Base-by-base conservation (phyloP, 495 filamentous ascomycete species). In the Aspergillus affinis region DNA sequence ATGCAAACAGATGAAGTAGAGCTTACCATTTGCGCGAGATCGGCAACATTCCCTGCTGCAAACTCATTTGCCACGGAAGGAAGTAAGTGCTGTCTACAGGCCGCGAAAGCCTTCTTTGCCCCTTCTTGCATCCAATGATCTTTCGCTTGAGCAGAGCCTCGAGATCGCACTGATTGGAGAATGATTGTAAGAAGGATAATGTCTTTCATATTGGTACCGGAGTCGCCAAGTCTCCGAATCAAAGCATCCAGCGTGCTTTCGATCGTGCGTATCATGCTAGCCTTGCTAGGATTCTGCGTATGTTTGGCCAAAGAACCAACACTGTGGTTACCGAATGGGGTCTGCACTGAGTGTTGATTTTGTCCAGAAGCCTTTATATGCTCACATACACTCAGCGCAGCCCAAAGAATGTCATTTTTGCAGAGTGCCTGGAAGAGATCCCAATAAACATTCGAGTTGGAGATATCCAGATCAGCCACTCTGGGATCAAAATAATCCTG, bases 401-500 rank as follows among this genome's bases (percentile, higher is more conserved):
- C 60, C 47, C 55, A 62, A 2, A 71, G 23, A 8, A 73, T 61
- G 44, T 73, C 69, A 10, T 65, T 60, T n/a, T 64, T 65, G 51
- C 63, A 73, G 27, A 66, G 54, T 1, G 44, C 51, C 23, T 68
- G 64, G 55, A 68, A 71, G 3, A 64, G 48, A 27, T 69, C 57
- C 71, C 69, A 73, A 54, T 64, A 69, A 15, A 47, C 17, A 20
- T 41, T 61, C 6, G 54, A 59, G 13, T 61, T 57, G 18, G 51
- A 51, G 1, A 60, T 21, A 15, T 70, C 63, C 45, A 63, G 54
- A 19, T 68, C 65, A 2, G 60, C 46, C 10, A 66, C 48, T 8
- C 44, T 61, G 7, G 71, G 69, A 27, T 71, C 71, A 36, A 73
- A 69, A 20, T 64, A 58, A 21, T 69, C 67, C 49, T 71, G 69